phyloP scores from a whole-genome alignment of 2,329 filamentous ascomycete genomes.

The Ceratocystis colombiana region DNA sequence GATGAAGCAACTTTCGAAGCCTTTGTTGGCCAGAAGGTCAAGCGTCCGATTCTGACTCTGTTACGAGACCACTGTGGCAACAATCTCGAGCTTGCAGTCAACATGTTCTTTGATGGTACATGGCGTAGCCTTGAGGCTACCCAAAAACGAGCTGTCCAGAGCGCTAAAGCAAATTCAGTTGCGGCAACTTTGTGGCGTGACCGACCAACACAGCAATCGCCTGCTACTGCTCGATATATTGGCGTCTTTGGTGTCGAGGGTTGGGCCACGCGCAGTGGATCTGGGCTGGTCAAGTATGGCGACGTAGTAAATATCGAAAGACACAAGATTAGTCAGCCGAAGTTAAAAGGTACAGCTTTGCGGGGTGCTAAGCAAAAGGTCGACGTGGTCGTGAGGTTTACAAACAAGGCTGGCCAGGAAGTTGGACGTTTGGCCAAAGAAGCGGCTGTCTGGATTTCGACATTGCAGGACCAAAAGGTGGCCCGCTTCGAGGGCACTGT shows the following conservation, averaged over 20 bases:
- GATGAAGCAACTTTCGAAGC: constrained; percentile 49
- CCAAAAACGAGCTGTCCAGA: constrained; percentile 11
- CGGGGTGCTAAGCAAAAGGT: constrained; percentile 54
- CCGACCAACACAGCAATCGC: constrained; percentile 27
- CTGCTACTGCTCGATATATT: constrained; percentile 53
- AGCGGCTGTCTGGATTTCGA: constrained; percentile 81
- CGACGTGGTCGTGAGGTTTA: constrained; percentile 88
- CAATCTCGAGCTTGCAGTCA: constrained; percentile 53
- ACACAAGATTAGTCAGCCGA: constrained; percentile 44
- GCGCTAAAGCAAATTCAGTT: constrained; percentile 14
- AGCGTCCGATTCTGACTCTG: constrained; percentile 38
- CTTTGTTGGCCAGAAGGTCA: constrained; percentile 50
- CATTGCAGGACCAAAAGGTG: constrained; percentile 79
- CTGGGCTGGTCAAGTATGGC: constrained; percentile 63
- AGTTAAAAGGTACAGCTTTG: constrained; percentile 33
- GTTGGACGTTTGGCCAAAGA: constrained; percentile 82
- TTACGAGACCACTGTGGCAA: constrained; percentile 47
- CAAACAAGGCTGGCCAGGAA: constrained; percentile 66
- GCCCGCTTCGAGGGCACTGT: constrained; percentile 80
- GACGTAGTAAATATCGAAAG: constrained; percentile 81
- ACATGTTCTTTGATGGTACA: constrained; percentile 61
- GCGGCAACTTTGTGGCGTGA: constrained; percentile 17
- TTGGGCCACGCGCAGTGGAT: constrained; percentile 82
- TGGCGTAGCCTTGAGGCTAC: constrained; percentile 35
- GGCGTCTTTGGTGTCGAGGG: constrained; percentile 85